A percentile compares a stretch with the other conserved stretches of the same genome.
Conservation (phyloP, 2,329 filamentous ascomycete genomes). For the Neodidymelliopsis sp. region DNA sequence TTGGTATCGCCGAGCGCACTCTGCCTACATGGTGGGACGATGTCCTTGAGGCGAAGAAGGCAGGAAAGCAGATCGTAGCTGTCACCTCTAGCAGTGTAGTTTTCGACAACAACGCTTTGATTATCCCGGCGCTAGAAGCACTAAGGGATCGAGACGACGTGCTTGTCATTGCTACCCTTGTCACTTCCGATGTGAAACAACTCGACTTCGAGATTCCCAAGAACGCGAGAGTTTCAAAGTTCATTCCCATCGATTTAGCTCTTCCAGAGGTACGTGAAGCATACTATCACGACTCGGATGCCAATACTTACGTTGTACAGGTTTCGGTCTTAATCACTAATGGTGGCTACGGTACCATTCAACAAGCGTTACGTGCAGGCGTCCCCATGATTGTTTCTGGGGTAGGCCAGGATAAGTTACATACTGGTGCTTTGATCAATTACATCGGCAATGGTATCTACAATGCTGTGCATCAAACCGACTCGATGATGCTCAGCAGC, state of each 20-base stretch:
- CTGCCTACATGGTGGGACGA: constrained; percentile 58
- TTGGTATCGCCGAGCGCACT: constrained; percentile 19
- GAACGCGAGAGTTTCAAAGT: constrained; percentile 57
- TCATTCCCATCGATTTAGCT: constrained; percentile 57
- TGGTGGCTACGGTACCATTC: constrained; percentile 58
- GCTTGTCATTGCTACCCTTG: constrained; percentile 47
- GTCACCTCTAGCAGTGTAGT: constrained; percentile 59
- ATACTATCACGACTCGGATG: background rate
- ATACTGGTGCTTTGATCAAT: constrained; percentile 44
- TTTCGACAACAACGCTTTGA: constrained; percentile 50
- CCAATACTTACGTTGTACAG: constrained; percentile 22
- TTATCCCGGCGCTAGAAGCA: constrained; percentile 55
- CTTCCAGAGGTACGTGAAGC: constrained; percentile 37
- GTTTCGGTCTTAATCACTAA: constrained; percentile 55
- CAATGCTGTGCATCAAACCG: constrained; percentile 8
- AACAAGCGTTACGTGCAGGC: constrained; percentile 55
- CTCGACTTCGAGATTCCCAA: constrained; percentile 38
- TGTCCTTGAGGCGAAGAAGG: constrained; percentile 50
- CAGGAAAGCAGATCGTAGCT: constrained; percentile 50
- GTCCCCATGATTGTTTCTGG: constrained; percentile 59
- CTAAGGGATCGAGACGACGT: constrained; percentile 53
- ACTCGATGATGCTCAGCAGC: background rate
- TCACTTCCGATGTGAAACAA: constrained; percentile 31
- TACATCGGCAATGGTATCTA: constrained; percentile 19
- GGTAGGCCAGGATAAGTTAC: constrained; percentile 48